Conservation (phyloP, 345 rosid genomes). For the Litchi chinensis region DNA sequence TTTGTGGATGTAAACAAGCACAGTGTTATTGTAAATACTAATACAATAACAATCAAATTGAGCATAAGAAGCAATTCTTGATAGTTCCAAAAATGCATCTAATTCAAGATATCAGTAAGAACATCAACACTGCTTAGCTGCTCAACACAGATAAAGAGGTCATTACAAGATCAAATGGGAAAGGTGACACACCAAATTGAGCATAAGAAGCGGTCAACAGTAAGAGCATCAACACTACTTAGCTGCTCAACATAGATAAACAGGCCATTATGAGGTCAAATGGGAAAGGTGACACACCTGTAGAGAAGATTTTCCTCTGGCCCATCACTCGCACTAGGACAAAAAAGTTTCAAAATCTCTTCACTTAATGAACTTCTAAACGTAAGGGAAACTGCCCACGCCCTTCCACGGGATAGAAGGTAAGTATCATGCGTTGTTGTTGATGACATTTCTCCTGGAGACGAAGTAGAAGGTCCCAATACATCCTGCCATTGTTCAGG, state of each 20-base stretch:
- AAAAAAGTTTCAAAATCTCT: conserved; percentile 55
- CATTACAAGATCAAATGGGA: background rate
- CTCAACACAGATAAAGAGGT: conserved; percentile 6
- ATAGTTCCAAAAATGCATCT: background rate
- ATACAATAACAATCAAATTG: background rate
- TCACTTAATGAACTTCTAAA: conserved; percentile 44
- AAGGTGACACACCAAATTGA: conserved; percentile 41
- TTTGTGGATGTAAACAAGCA: background rate
- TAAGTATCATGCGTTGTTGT: conserved; percentile 27
- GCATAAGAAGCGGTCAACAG: background rate
- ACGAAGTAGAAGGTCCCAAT: conserved; percentile 43
- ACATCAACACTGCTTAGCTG: background rate
- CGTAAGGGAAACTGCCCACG: conserved; percentile 69
- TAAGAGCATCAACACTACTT: background rate
- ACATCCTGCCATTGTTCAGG: conserved; percentile 45
- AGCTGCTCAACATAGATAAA: conserved; percentile 3
- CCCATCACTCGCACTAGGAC: conserved; percentile 32
- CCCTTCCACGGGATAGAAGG: conserved; percentile 64
- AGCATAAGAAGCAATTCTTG: background rate
- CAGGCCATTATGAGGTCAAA: conserved; percentile 2
- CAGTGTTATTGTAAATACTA: background rate
- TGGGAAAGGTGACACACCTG: conserved; percentile 45
- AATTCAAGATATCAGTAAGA: background rate
- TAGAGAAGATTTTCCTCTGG: conserved; percentile 59
- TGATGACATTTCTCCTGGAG: conserved; percentile 32